phyloP scores from a whole-genome alignment of 805 yeast genomes.

The Kluyveromyces starmeri region DNA sequence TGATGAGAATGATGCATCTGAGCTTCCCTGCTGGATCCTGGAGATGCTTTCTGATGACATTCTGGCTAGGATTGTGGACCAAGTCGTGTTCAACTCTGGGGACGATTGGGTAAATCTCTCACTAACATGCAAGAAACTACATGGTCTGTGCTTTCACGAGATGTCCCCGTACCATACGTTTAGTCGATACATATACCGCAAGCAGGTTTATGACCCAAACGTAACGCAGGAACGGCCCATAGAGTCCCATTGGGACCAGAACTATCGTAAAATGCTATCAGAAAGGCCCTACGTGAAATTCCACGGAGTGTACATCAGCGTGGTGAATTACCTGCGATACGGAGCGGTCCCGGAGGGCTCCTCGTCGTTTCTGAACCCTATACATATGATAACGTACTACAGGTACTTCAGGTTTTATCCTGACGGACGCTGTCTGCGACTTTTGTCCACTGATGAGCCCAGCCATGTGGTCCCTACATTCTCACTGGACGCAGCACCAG shows the following conservation, averaged over 20 bases:
- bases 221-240: slow-evolving; percentile 32
- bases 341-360: slow-evolving; percentile 68
- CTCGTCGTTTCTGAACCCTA: slow-evolving; percentile 62
- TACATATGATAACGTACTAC: slow-evolving; percentile 79
- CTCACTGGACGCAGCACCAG: slow-evolving; percentile 25
- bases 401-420: slow-evolving; percentile 75
- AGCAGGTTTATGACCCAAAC: slow-evolving; percentile 43
- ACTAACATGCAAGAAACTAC: slow-evolving; percentile 47
- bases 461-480: slow-evolving; percentile 51
- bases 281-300: slow-evolving; percentile 72
- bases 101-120: slow-evolving; percentile 60
- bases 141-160: slow-evolving; percentile 48
- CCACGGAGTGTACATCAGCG: slow-evolving; percentile 78
- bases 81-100: slow-evolving; percentile 40
- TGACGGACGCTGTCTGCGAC: slow-evolving; percentile 65
- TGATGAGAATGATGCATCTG: slow-evolving; percentile 15
- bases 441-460: slow-evolving; percentile 70
- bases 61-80: slow-evolving; percentile 40
- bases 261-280: slow-evolving; percentile 30
- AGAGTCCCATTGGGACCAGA: slow-evolving; percentile 34
- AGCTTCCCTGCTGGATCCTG: slow-evolving; percentile 34
- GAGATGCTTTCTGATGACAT: slow-evolving; percentile 50
- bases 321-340: slow-evolving; percentile 73
- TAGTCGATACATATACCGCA: slow-evolving; percentile 42
- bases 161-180: slow-evolving; percentile 43